Evolutionary conservation across 2,329 filamentous ascomycete species (phyloP).

Genomic region (Cytospora piceae): DNA sequence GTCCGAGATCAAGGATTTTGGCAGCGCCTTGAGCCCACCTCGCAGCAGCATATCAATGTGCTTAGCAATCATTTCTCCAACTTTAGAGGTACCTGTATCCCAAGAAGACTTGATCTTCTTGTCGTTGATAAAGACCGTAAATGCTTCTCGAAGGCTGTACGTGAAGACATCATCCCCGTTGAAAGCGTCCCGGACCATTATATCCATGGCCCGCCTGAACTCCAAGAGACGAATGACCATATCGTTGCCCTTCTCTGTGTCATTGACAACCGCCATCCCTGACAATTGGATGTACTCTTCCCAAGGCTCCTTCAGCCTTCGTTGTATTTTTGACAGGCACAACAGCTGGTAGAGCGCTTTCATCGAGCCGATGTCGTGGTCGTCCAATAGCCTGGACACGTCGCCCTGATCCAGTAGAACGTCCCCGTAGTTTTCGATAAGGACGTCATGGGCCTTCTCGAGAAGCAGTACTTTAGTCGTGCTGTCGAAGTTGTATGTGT

Average conservation of each 20-base stretch:
- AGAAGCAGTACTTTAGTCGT: conserved; percentile 80
- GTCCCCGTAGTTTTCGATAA: conserved; percentile 70
- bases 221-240: conserved; percentile 86
- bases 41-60: conserved; percentile 89
- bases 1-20: conserved; percentile 68
- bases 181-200: conserved; percentile 78
- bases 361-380: conserved; percentile 70
- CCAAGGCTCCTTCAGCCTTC: conserved; percentile 73
- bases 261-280: conserved; percentile 77
- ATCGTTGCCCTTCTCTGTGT: conserved; percentile 75
- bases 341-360: conserved; percentile 79
- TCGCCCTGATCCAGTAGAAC: conserved; percentile 69
- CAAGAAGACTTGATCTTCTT: conserved; percentile 72
- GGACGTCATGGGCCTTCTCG: conserved; percentile 69
- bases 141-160: conserved; percentile 80
- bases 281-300: conserved; percentile 76
- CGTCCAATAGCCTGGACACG: conserved; percentile 73
- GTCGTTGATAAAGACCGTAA: conserved; percentile 91
- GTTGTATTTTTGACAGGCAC: conserved; percentile 70
- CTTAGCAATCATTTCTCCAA: conserved; percentile 98
- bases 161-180: conserved; percentile 74
- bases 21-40: conserved; percentile 83
- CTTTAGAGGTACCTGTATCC: conserved; percentile 86
- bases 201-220: conserved; percentile 78
- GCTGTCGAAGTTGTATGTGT: conserved; percentile 79